Base-by-base conservation (phyloP, 2,329 filamentous ascomycete genomes). In the Arthrobotrys sphaeroides region DNA sequence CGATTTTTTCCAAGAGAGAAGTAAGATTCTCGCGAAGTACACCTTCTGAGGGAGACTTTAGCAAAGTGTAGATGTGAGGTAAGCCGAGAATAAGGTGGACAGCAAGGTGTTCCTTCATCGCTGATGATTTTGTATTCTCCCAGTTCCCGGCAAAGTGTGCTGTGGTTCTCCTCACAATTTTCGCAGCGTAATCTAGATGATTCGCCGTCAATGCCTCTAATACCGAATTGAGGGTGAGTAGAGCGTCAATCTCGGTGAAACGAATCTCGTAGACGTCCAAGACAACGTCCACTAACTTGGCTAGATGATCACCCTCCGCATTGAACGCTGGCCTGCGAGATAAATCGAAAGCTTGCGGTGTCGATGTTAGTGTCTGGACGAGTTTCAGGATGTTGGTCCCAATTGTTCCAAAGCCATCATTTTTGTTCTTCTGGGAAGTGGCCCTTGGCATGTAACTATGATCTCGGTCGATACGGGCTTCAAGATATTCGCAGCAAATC, bases 191-290 rank as follows among this genome's bases (percentile, higher is more conserved):
- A 0, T 84, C 82, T 12, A 90, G 85, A 75, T 91, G 87, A 79
- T 97, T 91, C 51, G 90, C 88, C 67, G 91, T 86, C 1, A 88
- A 87, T 68, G 86, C 87, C 40, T 86, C 84, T 55, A 96, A 84
- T 4, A 96, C 82, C 57, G 85, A 84, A 82, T 96, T 96, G 79
- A 97, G 85, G 45, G 90, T 87, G 45, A 88, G 88, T 81, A 98
- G 93, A 13, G 90, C 51, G 22, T 55, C 31, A 13, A 55, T 55
- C 18, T 55, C 51, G 10, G 51, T 90, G 67, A 90, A 83, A 79
- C 91, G 90, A 78, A 93, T 91, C 16, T 59, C 89, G 83, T 78
- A 43, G 89, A 85, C 77, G 13, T 26, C 31, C 3, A 75, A 51
- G 31, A 53, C 40, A n/a, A 59, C 47, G 22, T 75, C 90, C 83